phyloP scores from a whole-genome alignment of 371 early-diverging fungal species.

The Lichtheimia hyalospora region DNA sequence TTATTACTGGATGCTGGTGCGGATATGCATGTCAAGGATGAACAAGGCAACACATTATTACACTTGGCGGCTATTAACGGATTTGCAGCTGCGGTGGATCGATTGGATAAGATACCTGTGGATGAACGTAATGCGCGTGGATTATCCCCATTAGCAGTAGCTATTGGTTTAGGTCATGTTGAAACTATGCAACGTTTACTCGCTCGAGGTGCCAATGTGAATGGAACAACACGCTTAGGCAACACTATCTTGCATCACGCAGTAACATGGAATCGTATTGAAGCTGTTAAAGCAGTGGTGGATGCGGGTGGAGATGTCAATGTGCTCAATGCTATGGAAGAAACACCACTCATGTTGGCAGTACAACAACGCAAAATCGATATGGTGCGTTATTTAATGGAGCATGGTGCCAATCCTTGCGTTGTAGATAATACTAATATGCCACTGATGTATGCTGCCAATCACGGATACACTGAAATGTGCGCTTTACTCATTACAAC shows the following conservation, averaged over 20 bases:
- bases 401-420: conserved; percentile 42
- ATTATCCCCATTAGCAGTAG: conserved; percentile 42
- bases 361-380: conserved; percentile 54
- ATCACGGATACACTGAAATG: conserved; percentile 51
- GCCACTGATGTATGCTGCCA: conserved; percentile 49
- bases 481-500: conserved; percentile 33
- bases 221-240: conserved; percentile 27
- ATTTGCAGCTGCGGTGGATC: conserved; percentile 24
- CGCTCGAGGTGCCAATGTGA: conserved; percentile 34
- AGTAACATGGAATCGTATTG: conserved; percentile 46
- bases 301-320: conserved; percentile 29
- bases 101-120: conserved; percentile 19
- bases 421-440: conserved; percentile 20
- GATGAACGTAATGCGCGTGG: conserved; percentile 34
- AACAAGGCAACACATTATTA: conserved; percentile 64
- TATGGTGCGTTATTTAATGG: conserved; percentile 34
- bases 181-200: conserved; percentile 26
- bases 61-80: conserved; percentile 43
- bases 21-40: conserved; percentile 53
- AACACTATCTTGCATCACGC: conserved; percentile 45
- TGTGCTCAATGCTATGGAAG: conserved; percentile 40
- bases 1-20: conserved; percentile 37
- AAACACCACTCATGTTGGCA: conserved; percentile 44
- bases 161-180: conserved; percentile 37
- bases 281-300: conserved; percentile 33